Evolutionary conservation across 192 early-diverging fungal species (phyloP).

Genomic region (Coemansia aciculifera): DNA sequence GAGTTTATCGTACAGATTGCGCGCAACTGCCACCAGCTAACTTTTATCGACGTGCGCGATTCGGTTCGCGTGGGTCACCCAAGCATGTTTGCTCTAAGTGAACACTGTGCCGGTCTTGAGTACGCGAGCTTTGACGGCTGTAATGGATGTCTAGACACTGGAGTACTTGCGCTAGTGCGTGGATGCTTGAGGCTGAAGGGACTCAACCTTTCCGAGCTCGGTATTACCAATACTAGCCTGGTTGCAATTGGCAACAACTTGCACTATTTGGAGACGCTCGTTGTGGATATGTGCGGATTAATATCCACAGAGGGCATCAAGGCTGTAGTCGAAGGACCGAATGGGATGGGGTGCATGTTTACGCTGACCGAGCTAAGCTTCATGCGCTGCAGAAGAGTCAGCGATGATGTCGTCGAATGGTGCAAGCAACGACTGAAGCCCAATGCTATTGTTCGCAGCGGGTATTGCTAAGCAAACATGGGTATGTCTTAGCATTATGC

Average conservation of each 20-base stretch:
- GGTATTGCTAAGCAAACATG: background rate
- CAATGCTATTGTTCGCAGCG: slow-evolving; percentile 16
- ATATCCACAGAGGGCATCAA: slow-evolving; percentile 32
- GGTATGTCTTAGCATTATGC: background rate
- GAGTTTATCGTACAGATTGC: slow-evolving; percentile 22
- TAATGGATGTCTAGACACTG: slow-evolving; percentile 16
- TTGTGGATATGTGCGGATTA: slow-evolving; percentile 26
- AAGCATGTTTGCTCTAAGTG: slow-evolving; percentile 21
- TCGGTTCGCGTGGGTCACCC: slow-evolving; percentile 16
- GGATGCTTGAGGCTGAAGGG: slow-evolving; percentile 16
- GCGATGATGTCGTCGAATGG: slow-evolving; percentile 22
- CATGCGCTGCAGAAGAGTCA: slow-evolving; percentile 9
- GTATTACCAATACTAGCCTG: slow-evolving; percentile 24
- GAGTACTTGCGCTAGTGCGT: slow-evolving; percentile 26
- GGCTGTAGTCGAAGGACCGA: slow-evolving; percentile 17
- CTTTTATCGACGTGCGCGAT: slow-evolving; percentile 27
- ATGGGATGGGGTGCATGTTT: slow-evolving; percentile 34
- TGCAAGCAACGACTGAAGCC: slow-evolving; percentile 30
- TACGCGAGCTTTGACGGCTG: slow-evolving; percentile 33
- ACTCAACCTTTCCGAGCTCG: slow-evolving; percentile 22
- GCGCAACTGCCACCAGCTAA: slow-evolving; percentile 9
- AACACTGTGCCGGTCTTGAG: slow-evolving; percentile 20
- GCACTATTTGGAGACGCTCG: slow-evolving; percentile 22
- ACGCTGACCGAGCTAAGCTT: slow-evolving; percentile 33
- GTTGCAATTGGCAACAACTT: slow-evolving; percentile 24